These are phyloP conservation scores for Cladobotryum protrusum DNA, from an alignment of 2,329 filamentous ascomycete genomes.

Conservation along the genomic window DNA sequence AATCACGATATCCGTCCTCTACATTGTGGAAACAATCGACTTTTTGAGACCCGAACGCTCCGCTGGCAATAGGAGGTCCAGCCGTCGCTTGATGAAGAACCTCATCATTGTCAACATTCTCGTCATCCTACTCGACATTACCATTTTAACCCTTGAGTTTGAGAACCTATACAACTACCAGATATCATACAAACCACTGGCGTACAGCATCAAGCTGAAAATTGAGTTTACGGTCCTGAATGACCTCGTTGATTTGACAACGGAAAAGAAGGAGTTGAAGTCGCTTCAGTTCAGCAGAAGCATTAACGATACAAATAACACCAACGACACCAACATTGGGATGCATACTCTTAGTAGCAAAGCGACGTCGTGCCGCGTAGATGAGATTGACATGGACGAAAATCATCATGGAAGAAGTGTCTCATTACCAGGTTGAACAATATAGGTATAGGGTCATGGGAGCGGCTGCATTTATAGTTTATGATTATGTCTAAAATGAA, in stretches of 20 bases:
- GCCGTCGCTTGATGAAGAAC: constrained; percentile 21
- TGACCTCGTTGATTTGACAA: constrained; percentile 22
- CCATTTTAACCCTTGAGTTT: constrained; percentile 26
- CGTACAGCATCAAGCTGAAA: constrained; percentile 29
- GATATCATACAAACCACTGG: constrained; percentile 25
- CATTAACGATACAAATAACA: too few species aligned
- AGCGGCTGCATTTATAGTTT: too few species aligned
- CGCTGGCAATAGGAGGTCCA: constrained; percentile 18
- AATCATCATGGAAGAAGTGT: too few species aligned
- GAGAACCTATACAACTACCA: constrained; percentile 22
- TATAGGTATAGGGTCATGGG: too few species aligned
- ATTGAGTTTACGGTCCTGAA: constrained; percentile 29
- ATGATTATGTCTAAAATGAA: too few species aligned
- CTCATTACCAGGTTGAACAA: too few species aligned
- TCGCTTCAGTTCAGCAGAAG: background rate
- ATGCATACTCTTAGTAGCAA: too few species aligned
- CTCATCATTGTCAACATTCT: constrained; percentile 36
- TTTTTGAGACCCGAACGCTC: constrained; percentile 36
- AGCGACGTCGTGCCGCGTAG: too few species aligned
- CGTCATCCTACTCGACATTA: constrained; percentile 36
- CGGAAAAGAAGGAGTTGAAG: background rate
- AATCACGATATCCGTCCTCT: constrained; percentile 44
- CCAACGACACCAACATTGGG: too few species aligned
- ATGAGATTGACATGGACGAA: too few species aligned
- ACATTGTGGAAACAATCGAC: constrained; percentile 43